These are phyloP conservation scores for Verticillium nubilum DNA, from an alignment of 2,329 filamentous ascomycete genomes.

Conservation along the genomic window DNA sequence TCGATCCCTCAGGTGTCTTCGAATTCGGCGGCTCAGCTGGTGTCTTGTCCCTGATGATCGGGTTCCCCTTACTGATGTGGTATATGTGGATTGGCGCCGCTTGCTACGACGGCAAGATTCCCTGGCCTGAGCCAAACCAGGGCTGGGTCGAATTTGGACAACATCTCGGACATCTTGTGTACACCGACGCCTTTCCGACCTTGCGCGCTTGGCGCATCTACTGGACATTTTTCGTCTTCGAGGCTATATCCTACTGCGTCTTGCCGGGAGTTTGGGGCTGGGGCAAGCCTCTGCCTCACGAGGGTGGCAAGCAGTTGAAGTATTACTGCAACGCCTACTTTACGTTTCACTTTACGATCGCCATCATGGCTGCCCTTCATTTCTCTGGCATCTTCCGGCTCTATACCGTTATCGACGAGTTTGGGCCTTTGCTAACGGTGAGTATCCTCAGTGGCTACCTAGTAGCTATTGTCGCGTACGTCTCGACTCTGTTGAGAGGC, in stretches of 20 bases:
- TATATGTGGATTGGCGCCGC: constrained; percentile 92
- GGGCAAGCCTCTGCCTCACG: constrained; percentile 81
- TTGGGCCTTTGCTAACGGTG: constrained; percentile 87
- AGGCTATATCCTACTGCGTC: constrained; percentile 75
- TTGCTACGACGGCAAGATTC: constrained; percentile 76
- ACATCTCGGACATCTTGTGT: constrained; percentile 63
- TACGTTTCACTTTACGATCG: constrained; percentile 84
- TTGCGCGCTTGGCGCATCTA: constrained; percentile 86
- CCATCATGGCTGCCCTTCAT: constrained; percentile 66
- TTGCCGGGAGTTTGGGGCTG: constrained; percentile 84
- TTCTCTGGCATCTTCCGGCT: constrained; percentile 80
- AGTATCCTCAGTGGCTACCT: constrained; percentile 87
- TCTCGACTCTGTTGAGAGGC: constrained; percentile 75
- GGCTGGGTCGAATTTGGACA: constrained; percentile 58
- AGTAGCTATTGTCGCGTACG: constrained; percentile 77
- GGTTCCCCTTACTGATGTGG: constrained; percentile 82
- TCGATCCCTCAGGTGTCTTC: constrained; percentile 57
- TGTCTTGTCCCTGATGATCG: constrained; percentile 73
- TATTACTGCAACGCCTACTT: constrained; percentile 92
- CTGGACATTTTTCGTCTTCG: constrained; percentile 86
- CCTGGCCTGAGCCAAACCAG: constrained; percentile 57
- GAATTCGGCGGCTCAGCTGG: constrained; percentile 82
- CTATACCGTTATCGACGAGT: constrained; percentile 91
- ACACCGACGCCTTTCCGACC: constrained; percentile 79
- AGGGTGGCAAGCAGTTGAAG: constrained; percentile 75